A percentile compares a stretch with the other conserved stretches of the same genome.
These are phyloP conservation scores for Scolecobasidium constrictum DNA, from an alignment of 2,329 filamentous ascomycete species.

Conservation along the genomic window DNA sequence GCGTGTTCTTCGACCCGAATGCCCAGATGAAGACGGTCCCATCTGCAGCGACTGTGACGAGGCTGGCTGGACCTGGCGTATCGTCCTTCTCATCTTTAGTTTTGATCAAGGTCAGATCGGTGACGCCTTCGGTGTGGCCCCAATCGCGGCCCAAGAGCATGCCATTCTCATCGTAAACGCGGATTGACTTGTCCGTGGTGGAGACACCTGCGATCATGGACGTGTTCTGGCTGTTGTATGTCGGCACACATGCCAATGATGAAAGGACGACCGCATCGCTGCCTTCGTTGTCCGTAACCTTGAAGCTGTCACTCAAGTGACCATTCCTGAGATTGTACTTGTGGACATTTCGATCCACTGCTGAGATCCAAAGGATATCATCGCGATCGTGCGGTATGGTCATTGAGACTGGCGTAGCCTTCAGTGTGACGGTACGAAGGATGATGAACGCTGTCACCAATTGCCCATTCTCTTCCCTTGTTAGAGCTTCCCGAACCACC, in stretches of 20 bases:
- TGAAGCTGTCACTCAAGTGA: constrained; percentile 62
- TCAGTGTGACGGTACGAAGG: constrained; percentile 66
- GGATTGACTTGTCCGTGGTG: constrained; percentile 89
- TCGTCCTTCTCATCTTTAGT: constrained; percentile 28
- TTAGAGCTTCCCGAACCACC: constrained; percentile 68
- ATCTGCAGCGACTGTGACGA: constrained; percentile 39
- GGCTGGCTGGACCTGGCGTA: constrained; percentile 10
- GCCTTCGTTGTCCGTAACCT: constrained; percentile 69
- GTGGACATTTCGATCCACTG: constrained; percentile 50
- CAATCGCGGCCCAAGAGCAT: constrained; percentile 77
- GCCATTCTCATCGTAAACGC: constrained; percentile 77
- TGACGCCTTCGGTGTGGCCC: constrained; percentile 91
- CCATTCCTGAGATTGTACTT: constrained; percentile 55
- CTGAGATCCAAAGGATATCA: constrained; percentile 46
- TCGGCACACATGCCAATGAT: constrained; percentile 54
- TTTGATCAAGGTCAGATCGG: constrained; percentile 60
- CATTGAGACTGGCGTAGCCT: constrained; percentile 81
- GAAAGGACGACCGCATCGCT: constrained; percentile 76
- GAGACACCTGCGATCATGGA: constrained; percentile 72
- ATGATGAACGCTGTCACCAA: constrained; percentile 67
- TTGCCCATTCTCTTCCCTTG: constrained; percentile 48
- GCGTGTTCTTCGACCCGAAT: constrained; percentile 19
- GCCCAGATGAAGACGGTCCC: constrained; percentile 41
- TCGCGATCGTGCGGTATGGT: constrained; percentile 52
- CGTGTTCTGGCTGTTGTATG: constrained; percentile 46